Percentiles rank a stretch among this genome's conserved stretches.
Conservation (phyloP, 1,139 yeast genomes). For the Debaryomyces nepalensis region DNA sequence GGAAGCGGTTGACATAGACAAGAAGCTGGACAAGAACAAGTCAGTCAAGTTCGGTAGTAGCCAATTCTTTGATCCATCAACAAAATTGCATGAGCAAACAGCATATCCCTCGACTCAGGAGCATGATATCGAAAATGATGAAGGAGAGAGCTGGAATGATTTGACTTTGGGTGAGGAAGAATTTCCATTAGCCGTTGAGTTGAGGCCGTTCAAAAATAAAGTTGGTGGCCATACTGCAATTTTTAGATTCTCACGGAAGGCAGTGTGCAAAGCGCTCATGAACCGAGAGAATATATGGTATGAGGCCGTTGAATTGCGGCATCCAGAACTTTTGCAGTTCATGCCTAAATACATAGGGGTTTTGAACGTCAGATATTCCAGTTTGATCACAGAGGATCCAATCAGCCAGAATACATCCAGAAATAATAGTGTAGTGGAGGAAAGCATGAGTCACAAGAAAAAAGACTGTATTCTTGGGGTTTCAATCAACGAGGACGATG, state of each 20-base stretch:
- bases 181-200: constrained; percentile 77
- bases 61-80: background rate
- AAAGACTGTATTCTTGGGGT: constrained; percentile 4
- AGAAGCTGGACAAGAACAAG: constrained; percentile 2
- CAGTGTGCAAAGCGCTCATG: constrained; percentile 94
- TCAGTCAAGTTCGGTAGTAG: constrained; percentile 13
- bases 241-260: constrained; percentile 85
- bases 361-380: constrained; percentile 80
- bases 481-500: constrained; percentile 28
- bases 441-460: background rate
- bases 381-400: constrained; percentile 41
- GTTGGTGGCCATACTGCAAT: constrained; percentile 99
- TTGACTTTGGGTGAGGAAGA: constrained; percentile 4
- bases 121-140: background rate
- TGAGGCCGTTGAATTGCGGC: constrained; percentile 79
- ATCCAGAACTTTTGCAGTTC: constrained; percentile 74
- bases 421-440: constrained; percentile 9
- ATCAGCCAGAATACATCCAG: constrained; percentile 8
- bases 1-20: background rate
- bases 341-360: constrained; percentile 97
- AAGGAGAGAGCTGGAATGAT: background rate
- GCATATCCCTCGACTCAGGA: background rate
- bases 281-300: constrained; percentile 91
- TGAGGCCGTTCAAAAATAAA: constrained; percentile 85
- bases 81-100: background rate